A percentile compares a stretch with the other conserved stretches of the same genome.
Evolutionary conservation across 495 filamentous ascomycete genomes (phyloP).

Genomic region (Aspergillus saccharolyticus): DNA sequence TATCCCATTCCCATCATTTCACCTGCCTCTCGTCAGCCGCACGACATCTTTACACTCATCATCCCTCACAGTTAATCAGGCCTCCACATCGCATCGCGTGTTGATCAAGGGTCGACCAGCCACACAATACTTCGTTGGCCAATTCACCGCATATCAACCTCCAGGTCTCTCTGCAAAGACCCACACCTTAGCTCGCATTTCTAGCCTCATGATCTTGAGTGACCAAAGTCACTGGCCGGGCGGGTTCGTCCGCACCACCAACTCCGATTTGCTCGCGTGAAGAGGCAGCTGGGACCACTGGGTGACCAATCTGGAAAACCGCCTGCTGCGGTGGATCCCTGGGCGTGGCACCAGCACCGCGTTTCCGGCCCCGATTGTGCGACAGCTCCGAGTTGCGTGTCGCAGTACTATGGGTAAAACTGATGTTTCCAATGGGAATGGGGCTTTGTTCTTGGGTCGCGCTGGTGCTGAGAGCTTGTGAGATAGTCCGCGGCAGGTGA

Average conservation of each 20-base stretch:
- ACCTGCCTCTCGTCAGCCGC: not conserved
- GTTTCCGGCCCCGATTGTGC: conserved; percentile 26
- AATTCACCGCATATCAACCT: not conserved
- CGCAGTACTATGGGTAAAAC: conserved; percentile 35
- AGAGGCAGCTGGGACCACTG: conserved; percentile 32
- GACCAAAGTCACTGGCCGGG: conserved; percentile 31
- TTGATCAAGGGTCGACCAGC: not conserved
- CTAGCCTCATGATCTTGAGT: conserved; percentile 8
- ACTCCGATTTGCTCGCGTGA: conserved; percentile 20
- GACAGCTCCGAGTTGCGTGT: conserved; percentile 19
- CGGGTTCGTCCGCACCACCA: conserved; percentile 30
- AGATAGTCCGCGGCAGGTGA: conserved; percentile 72
- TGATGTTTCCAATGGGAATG: conserved; percentile 26
- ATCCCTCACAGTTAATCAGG: too few species aligned
- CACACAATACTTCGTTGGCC: not conserved
- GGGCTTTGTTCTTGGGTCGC: conserved; percentile 28
- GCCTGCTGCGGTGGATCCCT: conserved; percentile 28
- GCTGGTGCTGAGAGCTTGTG: conserved; percentile 46
- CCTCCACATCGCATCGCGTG: too few species aligned
- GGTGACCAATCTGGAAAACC: conserved; percentile 49
- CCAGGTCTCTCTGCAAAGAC: not conserved
- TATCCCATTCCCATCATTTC: not conserved
- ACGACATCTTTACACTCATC: not conserved
- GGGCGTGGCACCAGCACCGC: conserved; percentile 8
- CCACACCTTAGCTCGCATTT: not conserved